Evolutionary conservation across 2,329 filamentous ascomycete genomes (phyloP), one percentile per base, ranked within the genome.

Genomic region (Penicillium sumatraense): DNA sequence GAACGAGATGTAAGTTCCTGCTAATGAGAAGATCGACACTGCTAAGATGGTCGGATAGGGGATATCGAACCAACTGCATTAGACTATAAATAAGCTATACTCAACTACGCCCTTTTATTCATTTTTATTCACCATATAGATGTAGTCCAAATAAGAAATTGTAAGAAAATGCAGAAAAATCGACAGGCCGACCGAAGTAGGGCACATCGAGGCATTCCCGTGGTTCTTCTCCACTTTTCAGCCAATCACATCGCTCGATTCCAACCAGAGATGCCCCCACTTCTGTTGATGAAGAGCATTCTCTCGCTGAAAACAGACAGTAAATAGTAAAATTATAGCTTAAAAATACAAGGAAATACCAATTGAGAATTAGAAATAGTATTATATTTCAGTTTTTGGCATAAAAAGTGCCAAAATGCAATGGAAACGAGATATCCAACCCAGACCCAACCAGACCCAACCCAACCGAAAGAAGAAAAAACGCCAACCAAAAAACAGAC

Each of bases 401-500:
- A 24, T 41, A 23, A n/a, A 14, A 41, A 21, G 16, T 24, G 38
- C 38, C 21, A 41, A n/a, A n/a, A 41, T 41, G 38, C 38, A n/a
- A n/a, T 40, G 38, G 20, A 23, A 24, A 14, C 13, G 3, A 44
- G 13, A 27, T 26, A 16, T 27, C 40, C 40, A 16, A 38, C 31
- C 38, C 38, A n/a, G 40, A 44, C 23, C 40, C 21, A 23, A 10
- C 31, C 31, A 35, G 31, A 18, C 38, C 38, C 21, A 23, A 41
- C 33, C 35, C n/a, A 7, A 44, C 21, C 40, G 13, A 27, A 44
- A 44, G 16, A 27, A 27, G 14, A 27, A 45, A n/a, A 27, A 41
- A 36, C 29, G 42, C 40, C 45, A 51, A 54, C 58, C 50, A 35
- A 44, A 52, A 60, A 57, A 53, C 53, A 58, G 50, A 53, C 53